Conservation (phyloP, 2,329 filamentous ascomycete genomes). For the Epichloe festucae region DNA sequence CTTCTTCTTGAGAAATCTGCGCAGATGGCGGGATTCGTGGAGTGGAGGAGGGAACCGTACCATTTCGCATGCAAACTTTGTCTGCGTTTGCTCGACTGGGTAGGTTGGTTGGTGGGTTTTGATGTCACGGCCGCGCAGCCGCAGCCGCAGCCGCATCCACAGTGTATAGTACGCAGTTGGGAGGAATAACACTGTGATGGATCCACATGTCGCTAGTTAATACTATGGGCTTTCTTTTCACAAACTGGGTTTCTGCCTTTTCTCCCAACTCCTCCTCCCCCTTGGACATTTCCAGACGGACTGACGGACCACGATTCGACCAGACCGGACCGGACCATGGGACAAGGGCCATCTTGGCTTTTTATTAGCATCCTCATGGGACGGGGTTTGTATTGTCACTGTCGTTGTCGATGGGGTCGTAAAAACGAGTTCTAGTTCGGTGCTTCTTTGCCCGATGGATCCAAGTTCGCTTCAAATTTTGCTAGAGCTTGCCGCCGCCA, state of each 20-base stretch:
- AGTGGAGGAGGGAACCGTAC: background rate
- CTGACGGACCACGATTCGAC: too few species aligned
- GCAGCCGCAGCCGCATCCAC: background rate
- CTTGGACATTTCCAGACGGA: too few species aligned
- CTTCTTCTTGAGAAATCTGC: background rate
- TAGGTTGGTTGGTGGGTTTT: background rate
- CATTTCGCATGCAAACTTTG: background rate
- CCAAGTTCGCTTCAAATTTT: constrained; percentile 42
- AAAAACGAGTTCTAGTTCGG: too few species aligned
- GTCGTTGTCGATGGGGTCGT: too few species aligned
- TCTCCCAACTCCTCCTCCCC: too few species aligned
- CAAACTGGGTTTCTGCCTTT: background rate
- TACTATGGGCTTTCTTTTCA: background rate
- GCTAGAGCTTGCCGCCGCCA: constrained; percentile 52
- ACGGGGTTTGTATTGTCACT: background rate
- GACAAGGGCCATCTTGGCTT: background rate
- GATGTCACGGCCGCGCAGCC: background rate
- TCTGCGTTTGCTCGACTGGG: background rate
- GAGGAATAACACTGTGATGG: background rate
- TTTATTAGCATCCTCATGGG: background rate
- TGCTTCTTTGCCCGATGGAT: background rate
- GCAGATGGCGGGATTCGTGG: too few species aligned
- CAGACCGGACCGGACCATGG: background rate
- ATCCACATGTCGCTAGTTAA: background rate
- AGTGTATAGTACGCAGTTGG: background rate